Evolutionary conservation across 768 basidiomycete species (phyloP).

Genomic region (Psilocybe subaeruginosa): DNA sequence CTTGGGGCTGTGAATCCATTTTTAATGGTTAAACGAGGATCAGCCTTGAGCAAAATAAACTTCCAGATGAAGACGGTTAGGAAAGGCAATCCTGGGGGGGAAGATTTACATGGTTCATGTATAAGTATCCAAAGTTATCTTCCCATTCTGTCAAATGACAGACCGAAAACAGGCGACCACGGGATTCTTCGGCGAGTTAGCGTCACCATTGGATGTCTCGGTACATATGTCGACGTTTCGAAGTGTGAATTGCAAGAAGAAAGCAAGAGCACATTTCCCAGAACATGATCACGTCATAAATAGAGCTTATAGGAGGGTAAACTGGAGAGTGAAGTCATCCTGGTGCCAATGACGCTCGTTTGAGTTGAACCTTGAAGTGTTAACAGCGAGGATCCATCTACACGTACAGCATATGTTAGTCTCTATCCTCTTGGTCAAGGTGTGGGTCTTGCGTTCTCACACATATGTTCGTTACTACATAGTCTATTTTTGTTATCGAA

Average conservation of each 20-base stretch:
- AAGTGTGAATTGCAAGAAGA: not conserved
- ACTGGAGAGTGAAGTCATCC: not conserved
- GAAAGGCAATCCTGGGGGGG: not conserved
- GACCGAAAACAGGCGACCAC: not conserved
- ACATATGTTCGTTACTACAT: not conserved
- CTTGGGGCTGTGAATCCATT: constrained; percentile 7
- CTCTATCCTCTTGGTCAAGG: too few relatives aligned
- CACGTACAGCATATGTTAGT: too few relatives aligned
- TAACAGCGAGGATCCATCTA: too few relatives aligned
- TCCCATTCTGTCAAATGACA: not conserved
- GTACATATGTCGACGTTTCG: not conserved
- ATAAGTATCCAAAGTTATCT: not conserved
- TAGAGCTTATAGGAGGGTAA: not conserved
- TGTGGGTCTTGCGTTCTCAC: too few relatives aligned
- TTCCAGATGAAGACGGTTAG: too few relatives aligned
- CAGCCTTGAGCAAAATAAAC: too few relatives aligned
- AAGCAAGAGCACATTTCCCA: not conserved
- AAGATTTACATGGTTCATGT: not conserved
- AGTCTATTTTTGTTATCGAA: not conserved
- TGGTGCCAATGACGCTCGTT: too few relatives aligned
- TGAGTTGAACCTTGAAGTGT: too few relatives aligned
- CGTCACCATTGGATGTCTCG: not conserved
- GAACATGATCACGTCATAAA: not conserved
- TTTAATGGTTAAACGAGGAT: not conserved
- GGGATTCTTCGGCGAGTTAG: not conserved